phyloP scores from a whole-genome alignment of 1,139 yeast species.

The Komagataea norvegica region DNA sequence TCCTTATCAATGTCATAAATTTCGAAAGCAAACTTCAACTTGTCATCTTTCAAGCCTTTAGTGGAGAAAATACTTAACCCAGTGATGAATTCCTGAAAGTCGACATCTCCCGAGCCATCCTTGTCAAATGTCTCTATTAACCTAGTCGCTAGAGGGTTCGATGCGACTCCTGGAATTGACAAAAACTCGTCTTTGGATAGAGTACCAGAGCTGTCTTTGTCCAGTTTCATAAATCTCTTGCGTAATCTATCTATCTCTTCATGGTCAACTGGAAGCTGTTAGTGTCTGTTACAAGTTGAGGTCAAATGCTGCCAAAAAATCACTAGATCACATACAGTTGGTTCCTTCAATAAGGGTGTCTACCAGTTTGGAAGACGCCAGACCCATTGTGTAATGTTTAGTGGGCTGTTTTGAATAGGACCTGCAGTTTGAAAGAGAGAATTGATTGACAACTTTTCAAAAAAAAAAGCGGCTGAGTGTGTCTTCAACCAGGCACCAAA shows the following conservation, averaged over 20 bases:
- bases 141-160: constrained; percentile 85
- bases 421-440: too few species aligned
- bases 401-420: too few species aligned
- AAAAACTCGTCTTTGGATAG: constrained; percentile 88
- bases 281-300: constrained; percentile 3
- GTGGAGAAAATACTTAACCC: constrained; percentile 90
- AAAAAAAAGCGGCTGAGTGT: too few species aligned
- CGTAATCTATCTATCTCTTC: constrained; percentile 91
- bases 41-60: constrained; percentile 79
- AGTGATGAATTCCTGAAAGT: constrained; percentile 89
- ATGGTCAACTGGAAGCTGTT: constrained; percentile 46
- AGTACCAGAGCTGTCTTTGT: constrained; percentile 88
- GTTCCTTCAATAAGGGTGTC: constrained; percentile 72
- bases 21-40: constrained; percentile 83
- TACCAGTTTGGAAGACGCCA: constrained; percentile 59
- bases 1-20: constrained; percentile 95
- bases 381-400: constrained; percentile 60
- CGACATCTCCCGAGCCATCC: constrained; percentile 91
- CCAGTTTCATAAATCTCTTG: constrained; percentile 91
- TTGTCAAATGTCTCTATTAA: constrained; percentile 93
- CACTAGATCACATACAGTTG: constrained; percentile 42
- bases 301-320: neutral
- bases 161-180: constrained; percentile 86
- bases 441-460: too few species aligned
- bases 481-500: too few species aligned